A percentile compares a stretch with the other conserved stretches of the same genome.
Evolutionary conservation across 2,329 filamentous ascomycete genomes (phyloP).

Genomic region (Ceratocystis albifundus): DNA sequence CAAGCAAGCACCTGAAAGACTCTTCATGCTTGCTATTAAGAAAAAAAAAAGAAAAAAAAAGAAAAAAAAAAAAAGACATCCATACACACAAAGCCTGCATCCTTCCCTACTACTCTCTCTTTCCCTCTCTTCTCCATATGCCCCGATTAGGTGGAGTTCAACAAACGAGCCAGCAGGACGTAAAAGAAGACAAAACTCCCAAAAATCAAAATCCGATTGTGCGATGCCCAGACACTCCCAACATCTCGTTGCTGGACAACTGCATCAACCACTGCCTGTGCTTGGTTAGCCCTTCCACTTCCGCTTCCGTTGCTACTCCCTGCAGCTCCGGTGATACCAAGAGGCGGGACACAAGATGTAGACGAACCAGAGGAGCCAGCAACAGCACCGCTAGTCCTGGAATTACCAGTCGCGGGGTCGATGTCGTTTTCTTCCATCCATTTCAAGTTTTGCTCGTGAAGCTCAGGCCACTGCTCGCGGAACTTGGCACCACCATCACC

Average conservation of each 20-base stretch:
- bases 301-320: constrained; percentile 28
- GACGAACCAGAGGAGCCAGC: constrained; percentile 29
- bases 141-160: constrained; percentile 31
- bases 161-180: constrained; percentile 64
- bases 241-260: constrained; percentile 65
- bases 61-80: neutral
- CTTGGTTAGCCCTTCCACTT: constrained; percentile 31
- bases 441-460: constrained; percentile 79
- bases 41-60: neutral
- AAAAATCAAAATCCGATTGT: constrained; percentile 65
- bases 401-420: constrained; percentile 63
- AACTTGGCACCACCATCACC: constrained; percentile 92
- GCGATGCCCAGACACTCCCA: constrained; percentile 68
- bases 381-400: constrained; percentile 30
- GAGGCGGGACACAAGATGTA: constrained; percentile 41
- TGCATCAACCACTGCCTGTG: constrained; percentile 64
- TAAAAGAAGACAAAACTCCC: constrained; percentile 66
- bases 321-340: constrained; percentile 50
- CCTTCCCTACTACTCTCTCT: no score
- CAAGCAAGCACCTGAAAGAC: neutral
- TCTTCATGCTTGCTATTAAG: neutral
- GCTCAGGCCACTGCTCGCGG: constrained; percentile 73
- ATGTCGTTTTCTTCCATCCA: constrained; percentile 82
- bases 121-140: neutral
- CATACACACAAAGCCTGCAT: no score